phyloP scores from a whole-genome alignment of 2,329 filamentous ascomycete genomes.

The Penicillium sp. region DNA sequence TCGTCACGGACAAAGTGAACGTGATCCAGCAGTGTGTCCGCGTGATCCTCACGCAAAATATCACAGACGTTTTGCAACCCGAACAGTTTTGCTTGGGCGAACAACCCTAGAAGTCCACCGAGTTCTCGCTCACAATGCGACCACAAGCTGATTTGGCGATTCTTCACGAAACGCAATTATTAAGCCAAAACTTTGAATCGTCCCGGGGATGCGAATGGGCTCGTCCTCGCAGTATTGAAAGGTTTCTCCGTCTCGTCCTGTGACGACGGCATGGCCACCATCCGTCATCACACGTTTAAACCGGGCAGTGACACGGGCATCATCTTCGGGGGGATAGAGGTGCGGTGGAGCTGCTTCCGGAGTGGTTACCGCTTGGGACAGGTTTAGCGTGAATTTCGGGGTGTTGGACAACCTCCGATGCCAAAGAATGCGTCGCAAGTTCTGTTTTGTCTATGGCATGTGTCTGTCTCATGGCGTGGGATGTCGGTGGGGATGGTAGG shows the following conservation, averaged over 20 bases:
- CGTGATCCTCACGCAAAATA: conserved; percentile 77
- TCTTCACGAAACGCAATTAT: conserved; percentile 68
- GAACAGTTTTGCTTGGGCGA: conserved; percentile 74
- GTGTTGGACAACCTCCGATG: conserved; percentile 16
- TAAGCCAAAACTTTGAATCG: conserved; percentile 76
- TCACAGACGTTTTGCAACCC: conserved; percentile 73
- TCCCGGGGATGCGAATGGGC: conserved; percentile 79
- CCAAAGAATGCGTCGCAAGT: conserved; percentile 22
- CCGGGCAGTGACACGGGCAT: conserved; percentile 63
- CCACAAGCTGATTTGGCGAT: conserved; percentile 62
- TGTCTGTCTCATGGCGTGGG: conserved; percentile 13
- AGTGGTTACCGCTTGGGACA: conserved; percentile 9
- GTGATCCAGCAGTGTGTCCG: conserved; percentile 79
- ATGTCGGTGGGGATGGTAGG: conserved; percentile 14
- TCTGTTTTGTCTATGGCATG: conserved; percentile 13
- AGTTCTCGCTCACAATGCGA: conserved; percentile 82
- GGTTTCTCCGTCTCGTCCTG: conserved; percentile 67
- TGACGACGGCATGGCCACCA: conserved; percentile 78
- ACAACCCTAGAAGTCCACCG: conserved; percentile 70
- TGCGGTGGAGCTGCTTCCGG: conserved; percentile 8
- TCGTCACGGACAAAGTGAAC: conserved; percentile 85
- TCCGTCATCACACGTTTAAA: conserved; percentile 77
- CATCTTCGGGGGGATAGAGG: neutral
- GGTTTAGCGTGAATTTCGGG: conserved; percentile 19
- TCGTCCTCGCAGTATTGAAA: conserved; percentile 86